These are phyloP conservation scores for Boletus coccyginus DNA, from an alignment of 768 basidiomycete genomes.

Conservation along the genomic window DNA sequence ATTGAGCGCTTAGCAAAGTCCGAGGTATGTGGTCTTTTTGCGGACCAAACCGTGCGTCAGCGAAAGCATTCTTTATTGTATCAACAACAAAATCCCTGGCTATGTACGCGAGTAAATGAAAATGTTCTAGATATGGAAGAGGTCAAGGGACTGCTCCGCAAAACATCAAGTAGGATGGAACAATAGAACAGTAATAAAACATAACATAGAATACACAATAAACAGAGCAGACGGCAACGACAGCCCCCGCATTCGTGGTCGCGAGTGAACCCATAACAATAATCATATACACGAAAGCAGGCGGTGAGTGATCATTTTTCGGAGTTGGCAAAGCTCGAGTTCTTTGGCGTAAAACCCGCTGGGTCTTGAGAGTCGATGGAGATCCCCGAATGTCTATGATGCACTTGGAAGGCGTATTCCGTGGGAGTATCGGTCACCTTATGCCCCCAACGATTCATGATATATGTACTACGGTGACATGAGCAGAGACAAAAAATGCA, in stretches of 20 bases:
- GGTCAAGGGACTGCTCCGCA: neutral
- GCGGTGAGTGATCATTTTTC: slow-evolving; percentile 20
- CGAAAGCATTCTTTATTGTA: neutral
- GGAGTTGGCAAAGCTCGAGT: slow-evolving; percentile 26
- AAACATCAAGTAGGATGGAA: neutral
- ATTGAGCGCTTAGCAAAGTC: no score
- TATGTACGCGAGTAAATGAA: slow-evolving; percentile 1
- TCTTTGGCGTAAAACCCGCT: slow-evolving; percentile 22
- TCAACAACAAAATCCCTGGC: neutral
- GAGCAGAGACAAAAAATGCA: neutral
- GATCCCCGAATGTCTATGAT: slow-evolving; percentile 30
- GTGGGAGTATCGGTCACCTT: neutral
- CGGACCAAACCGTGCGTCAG: neutral
- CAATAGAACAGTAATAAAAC: neutral
- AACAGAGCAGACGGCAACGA: slow-evolving; percentile 18
- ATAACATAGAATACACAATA: slow-evolving; percentile 29
- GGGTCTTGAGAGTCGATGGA: slow-evolving; percentile 34
- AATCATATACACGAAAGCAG: neutral
- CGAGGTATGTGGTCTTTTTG: no score
- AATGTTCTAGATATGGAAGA: slow-evolving; percentile 5
- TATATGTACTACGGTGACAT: slow-evolving; percentile 21
- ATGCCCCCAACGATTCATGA: slow-evolving; percentile 15
- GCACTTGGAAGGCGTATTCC: slow-evolving; percentile 32
- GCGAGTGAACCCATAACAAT: slow-evolving; percentile 9
- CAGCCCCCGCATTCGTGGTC: slow-evolving; percentile 14